Evolutionary conservation across 371 early-diverging fungal genomes (phyloP).

Genomic region (Mucor racemosus): DNA sequence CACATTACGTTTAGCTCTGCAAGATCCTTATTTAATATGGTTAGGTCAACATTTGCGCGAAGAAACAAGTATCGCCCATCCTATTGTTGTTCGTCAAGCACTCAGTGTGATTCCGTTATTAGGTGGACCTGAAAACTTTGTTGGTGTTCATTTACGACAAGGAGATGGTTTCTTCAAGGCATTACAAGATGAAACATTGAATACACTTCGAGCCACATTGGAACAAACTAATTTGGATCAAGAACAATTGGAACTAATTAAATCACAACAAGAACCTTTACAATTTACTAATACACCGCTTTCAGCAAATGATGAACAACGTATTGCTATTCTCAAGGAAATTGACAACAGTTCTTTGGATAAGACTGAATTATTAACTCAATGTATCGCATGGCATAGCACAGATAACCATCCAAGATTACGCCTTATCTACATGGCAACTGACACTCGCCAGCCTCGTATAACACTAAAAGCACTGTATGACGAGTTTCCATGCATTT

Average conservation of each 20-base stretch:
- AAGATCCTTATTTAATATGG: conserved; percentile 27
- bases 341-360: neutral
- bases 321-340: neutral
- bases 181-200: conserved; percentile 34
- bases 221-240: conserved; percentile 15
- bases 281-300: neutral
- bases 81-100: conserved; percentile 36
- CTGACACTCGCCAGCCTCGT: conserved; percentile 59
- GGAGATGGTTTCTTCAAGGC: conserved; percentile 53
- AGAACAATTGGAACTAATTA: neutral
- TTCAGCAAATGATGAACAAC: neutral
- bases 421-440: conserved; percentile 60
- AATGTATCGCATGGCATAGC: conserved; percentile 18
- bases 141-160: conserved; percentile 47
- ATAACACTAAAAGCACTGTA: conserved; percentile 37
- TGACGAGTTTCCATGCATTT: conserved; percentile 55
- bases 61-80: conserved; percentile 41
- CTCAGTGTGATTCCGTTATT: conserved; percentile 32
- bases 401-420: conserved; percentile 30
- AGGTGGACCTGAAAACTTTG: conserved; percentile 49
- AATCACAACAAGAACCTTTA: neutral
- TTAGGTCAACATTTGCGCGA: conserved; percentile 30
- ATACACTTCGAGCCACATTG: conserved; percentile 30
- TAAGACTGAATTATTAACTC: conserved; percentile 10
- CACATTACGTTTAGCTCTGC: conserved; percentile 36